These are phyloP conservation scores for Colletotrichum destructivum DNA, from an alignment of 2,329 filamentous ascomycete genomes.

Conservation along the genomic window DNA sequence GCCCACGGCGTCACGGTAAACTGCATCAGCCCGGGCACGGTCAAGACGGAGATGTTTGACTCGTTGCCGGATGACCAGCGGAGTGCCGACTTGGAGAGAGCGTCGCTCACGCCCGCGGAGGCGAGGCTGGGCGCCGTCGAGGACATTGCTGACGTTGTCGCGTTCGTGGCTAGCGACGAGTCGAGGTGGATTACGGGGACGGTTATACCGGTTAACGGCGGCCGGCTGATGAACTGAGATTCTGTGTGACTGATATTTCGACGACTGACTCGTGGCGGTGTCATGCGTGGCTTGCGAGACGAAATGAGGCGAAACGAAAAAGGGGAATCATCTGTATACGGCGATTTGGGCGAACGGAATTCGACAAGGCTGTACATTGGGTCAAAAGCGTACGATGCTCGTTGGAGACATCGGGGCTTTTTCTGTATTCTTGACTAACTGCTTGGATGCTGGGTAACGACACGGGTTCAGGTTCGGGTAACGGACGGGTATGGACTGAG, in stretches of 20 bases:
- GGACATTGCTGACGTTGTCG: constrained; percentile 43
- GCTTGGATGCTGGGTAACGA: constrained; percentile 16
- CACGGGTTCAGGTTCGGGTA: constrained; percentile 17
- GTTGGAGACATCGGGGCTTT: constrained; percentile 31
- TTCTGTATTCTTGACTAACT: constrained; percentile 14
- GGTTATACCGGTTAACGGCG: constrained; percentile 43
- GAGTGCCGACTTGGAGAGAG: constrained; percentile 41
- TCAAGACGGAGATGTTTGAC: constrained; percentile 43
- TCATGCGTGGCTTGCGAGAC: neutral
- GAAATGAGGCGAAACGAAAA: neutral
- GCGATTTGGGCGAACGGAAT: constrained; percentile 4
- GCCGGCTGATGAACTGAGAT: constrained; percentile 40
- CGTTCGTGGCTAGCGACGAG: constrained; percentile 42
- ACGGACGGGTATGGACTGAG: neutral
- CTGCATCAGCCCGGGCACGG: constrained; percentile 43
- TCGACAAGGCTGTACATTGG: constrained; percentile 26
- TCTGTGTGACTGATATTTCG: neutral
- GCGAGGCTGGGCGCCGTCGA: constrained; percentile 42
- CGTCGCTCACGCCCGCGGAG: constrained; percentile 40
- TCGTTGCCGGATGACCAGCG: constrained; percentile 39
- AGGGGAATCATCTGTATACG: constrained; percentile 1
- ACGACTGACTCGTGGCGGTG: neutral
- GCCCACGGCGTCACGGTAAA: constrained; percentile 43
- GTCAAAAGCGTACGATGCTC: constrained; percentile 31
- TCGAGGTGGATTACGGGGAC: constrained; percentile 43